Evolutionary conservation across 139 green algal genomes (phyloP).

Genomic region (Marvania coccoides): DNA sequence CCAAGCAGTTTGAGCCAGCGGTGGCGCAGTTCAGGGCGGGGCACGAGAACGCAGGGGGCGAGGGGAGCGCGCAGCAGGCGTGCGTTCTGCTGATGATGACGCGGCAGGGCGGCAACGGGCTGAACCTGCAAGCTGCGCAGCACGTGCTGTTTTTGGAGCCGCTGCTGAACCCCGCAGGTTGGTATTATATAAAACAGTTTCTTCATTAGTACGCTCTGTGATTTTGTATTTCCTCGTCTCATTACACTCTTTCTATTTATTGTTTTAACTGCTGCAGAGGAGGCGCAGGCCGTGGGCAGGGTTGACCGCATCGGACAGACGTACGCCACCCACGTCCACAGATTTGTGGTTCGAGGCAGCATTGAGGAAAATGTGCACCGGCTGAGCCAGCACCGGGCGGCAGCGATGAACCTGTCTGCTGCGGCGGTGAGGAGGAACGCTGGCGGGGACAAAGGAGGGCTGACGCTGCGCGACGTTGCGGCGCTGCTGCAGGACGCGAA

Average conservation of each 20-base stretch:
- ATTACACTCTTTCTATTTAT: background rate
- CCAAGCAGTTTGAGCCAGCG: conserved; percentile 41
- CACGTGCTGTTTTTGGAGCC: conserved; percentile 82
- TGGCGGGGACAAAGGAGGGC: background rate
- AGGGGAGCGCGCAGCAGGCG: background rate
- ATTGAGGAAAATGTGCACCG: conserved; percentile 77
- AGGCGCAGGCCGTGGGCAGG: conserved; percentile 56
- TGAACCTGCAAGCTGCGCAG: conserved; percentile 78
- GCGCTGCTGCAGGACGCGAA: conserved; percentile 9
- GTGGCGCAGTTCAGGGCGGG: conserved; percentile 44
- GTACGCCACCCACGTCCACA: conserved; percentile 54
- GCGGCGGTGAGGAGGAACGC: conserved; percentile 7
- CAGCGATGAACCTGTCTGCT: conserved; percentile 40
- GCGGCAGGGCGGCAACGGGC: conserved; percentile 54
- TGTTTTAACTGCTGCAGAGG: no score
- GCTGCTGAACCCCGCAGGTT: conserved; percentile 47
- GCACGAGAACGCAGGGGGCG: background rate
- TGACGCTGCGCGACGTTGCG: conserved; percentile 21
- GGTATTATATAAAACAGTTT: no score
- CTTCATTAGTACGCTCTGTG: no score
- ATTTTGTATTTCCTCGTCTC: background rate
- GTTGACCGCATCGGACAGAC: conserved; percentile 68
- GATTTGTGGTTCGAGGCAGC: conserved; percentile 58
- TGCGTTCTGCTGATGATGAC: conserved; percentile 68
- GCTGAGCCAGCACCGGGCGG: conserved; percentile 30